Evolutionary conservation across 805 yeast genomes (phyloP), one percentile per base, ranked within the genome.

Genomic region (Wickerhamomyces canadensis): DNA sequence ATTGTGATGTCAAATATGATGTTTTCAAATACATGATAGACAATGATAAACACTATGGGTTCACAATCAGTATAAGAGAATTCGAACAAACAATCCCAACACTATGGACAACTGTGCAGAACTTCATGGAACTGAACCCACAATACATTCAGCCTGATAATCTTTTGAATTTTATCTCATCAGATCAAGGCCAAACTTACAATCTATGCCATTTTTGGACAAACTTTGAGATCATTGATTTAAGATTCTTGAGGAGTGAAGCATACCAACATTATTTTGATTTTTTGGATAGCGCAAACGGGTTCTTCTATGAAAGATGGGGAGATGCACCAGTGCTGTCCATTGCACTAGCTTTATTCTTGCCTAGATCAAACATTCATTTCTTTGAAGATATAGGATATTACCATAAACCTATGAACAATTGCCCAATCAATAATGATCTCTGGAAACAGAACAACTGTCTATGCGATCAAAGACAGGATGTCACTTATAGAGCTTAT

Each of bases 311-410:
- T 45, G 82, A 77, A 50, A 53, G 83, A 63, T 86, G 95, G 96
- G 96, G 95, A 44, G 95, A 86, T 61, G 95, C 95, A 17, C 95
- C 95, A 15, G 81, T 85, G 34, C 94, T 84, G 61, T 81, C 94
- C 4, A 78, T 85, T 52, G 95, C 91, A 21, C 94, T 83, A 13
- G 65, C 91, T 4, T 64, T 87, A 44, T 83, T 87, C 62, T 57
- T 84, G 59, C 74, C 78, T 31, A 76, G 73, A 55, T 74, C 72
- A 40, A 67, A 82, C 55, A 65, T 87, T 29, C 94, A 86, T 55
- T 77, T 81, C 68, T 87, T 87, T 59, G 81, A 76, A 40, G 95
- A 85, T 56, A 73, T 86, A 44, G 95, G 95, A 32, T 86, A 85
- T 62, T 80, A 59, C 64, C 96, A 86, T 54, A 65, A 58, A 18